Evolutionary conservation across 441 rosid genomes (phyloP).

Genomic region (Populus hybrid): DNA sequence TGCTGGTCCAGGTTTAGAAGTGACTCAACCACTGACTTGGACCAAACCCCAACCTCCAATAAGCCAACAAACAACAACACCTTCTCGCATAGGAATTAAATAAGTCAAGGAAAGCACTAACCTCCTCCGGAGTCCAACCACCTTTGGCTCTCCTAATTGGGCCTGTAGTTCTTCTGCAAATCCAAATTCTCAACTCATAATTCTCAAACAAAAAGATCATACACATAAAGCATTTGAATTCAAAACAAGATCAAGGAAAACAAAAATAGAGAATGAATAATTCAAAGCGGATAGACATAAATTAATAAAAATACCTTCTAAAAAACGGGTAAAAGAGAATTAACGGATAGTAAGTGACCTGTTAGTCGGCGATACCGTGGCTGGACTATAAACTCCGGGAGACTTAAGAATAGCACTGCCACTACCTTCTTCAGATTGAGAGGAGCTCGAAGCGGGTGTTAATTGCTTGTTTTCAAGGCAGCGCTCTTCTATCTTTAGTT

Average conservation of each 20-base stretch:
- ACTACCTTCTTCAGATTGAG: slow-evolving; percentile 86
- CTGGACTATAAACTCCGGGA: slow-evolving; percentile 65
- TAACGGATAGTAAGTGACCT: slow-evolving; percentile 34
- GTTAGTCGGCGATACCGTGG: slow-evolving; percentile 59
- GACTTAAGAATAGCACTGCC: slow-evolving; percentile 65
- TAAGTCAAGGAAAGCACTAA: slow-evolving; percentile 23
- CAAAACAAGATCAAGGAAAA: neutral
- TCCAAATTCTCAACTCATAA: slow-evolving; percentile 18
- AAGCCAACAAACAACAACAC: neutral
- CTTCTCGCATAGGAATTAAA: neutral
- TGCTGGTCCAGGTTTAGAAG: neutral
- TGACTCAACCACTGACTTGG: neutral
- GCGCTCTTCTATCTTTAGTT: slow-evolving; percentile 52
- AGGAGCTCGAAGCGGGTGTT: slow-evolving; percentile 67
- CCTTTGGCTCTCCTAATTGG: slow-evolving; percentile 98
- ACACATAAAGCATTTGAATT: neutral
- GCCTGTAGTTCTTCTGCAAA: slow-evolving; percentile 86
- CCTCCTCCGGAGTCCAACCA: slow-evolving; percentile 99
- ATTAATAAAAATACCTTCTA: neutral
- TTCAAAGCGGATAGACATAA: neutral
- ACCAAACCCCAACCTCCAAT: neutral
- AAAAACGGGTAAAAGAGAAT: neutral
- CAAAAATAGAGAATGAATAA: neutral
- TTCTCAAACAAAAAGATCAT: neutral
- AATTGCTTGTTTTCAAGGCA: slow-evolving; percentile 84